These are phyloP conservation scores for Tephrocybe sp. DNA, from an alignment of 768 basidiomycete species.

Conservation along the genomic window DNA sequence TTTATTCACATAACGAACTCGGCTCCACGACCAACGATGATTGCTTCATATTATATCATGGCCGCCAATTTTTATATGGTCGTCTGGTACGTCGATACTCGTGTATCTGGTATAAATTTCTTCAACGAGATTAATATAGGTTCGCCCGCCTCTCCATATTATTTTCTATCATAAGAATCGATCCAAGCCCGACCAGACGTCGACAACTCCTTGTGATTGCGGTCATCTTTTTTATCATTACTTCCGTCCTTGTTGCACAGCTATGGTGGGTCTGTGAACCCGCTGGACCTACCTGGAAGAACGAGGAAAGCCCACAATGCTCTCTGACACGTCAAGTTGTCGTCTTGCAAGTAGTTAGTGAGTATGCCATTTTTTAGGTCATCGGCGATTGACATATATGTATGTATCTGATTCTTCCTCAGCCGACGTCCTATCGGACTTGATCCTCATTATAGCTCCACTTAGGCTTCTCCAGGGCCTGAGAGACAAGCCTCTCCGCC, in stretches of 20 bases:
- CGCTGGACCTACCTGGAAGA: conserved; percentile 35
- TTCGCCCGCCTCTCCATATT: conserved; percentile 49
- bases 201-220: conserved; percentile 28
- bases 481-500: conserved; percentile 34
- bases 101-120: background rate
- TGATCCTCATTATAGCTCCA: conserved; percentile 43
- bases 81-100: conserved; percentile 29
- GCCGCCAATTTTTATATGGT: conserved; percentile 35
- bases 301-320: conserved; percentile 35
- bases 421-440: conserved; percentile 37
- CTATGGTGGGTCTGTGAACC: conserved; percentile 43
- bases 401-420: background rate
- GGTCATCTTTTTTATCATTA: conserved; percentile 27
- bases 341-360: conserved; percentile 52
- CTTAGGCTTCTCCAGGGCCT: conserved; percentile 43
- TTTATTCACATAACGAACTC: conserved; percentile 26
- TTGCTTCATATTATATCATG: conserved; percentile 34
- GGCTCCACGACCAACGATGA: conserved; percentile 10
- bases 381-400: conserved; percentile 2
- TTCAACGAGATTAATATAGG: conserved; percentile 23
- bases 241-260: conserved; percentile 39
- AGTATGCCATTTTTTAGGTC: too few relatives aligned
- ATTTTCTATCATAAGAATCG: conserved; percentile 53
- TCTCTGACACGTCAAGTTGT: conserved; percentile 44
- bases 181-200: conserved; percentile 31